Conservation (phyloP, 192 early-diverging fungal species). For the Coemansia umbellata region DNA sequence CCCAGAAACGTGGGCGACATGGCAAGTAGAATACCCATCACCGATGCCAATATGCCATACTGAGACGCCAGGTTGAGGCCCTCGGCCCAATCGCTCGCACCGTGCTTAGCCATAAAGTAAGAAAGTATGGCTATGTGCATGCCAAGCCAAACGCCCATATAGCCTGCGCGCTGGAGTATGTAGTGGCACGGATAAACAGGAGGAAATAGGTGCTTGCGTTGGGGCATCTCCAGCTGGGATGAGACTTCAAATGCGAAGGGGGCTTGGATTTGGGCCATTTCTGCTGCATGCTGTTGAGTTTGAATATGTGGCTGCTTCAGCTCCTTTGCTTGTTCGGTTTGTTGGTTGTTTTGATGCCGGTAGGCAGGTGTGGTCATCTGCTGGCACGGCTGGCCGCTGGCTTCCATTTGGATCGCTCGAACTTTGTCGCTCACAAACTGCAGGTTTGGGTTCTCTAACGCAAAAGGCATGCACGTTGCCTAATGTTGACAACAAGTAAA, state of each 20-base stretch:
- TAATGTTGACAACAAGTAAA: no score
- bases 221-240: slow-evolving; percentile 12
- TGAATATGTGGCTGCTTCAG: neutral
- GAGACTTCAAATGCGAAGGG: slow-evolving; percentile 17
- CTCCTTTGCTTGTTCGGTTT: neutral
- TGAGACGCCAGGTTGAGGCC: slow-evolving; percentile 44
- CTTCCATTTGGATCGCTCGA: neutral
- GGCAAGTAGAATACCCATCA: slow-evolving; percentile 51
- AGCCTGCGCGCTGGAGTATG: slow-evolving; percentile 47
- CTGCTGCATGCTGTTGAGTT: neutral
- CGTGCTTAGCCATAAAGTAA: slow-evolving; percentile 31
- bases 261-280: slow-evolving; percentile 8
- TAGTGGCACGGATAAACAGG: slow-evolving; percentile 52
- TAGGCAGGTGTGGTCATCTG: neutral
- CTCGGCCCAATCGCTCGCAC: slow-evolving; percentile 28
- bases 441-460: no score
- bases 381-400: neutral
- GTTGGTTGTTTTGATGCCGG: neutral
- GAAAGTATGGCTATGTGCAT: slow-evolving; percentile 31
- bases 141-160: slow-evolving; percentile 43
- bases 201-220: slow-evolving; percentile 33
- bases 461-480: no score
- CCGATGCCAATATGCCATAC: slow-evolving; percentile 41
- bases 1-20: slow-evolving; percentile 75
- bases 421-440: no score